Conservation (phyloP, 768 basidiomycete genomes). For the Lactarius psammicola region DNA sequence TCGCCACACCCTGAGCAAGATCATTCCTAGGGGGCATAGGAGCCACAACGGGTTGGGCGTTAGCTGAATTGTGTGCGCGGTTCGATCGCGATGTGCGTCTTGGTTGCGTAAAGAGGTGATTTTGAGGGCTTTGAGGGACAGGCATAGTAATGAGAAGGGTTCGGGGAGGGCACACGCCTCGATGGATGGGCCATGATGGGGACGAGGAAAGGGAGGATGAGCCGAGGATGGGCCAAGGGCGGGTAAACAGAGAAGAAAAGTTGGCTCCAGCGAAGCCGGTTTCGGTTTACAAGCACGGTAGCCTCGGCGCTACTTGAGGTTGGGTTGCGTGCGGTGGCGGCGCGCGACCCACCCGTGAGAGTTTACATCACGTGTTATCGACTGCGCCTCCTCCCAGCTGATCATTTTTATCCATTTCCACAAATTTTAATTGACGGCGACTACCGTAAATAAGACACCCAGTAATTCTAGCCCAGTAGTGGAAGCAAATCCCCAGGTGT, state of each 20-base stretch:
- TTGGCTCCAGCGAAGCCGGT: neutral
- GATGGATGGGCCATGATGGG: slow-evolving; percentile 27
- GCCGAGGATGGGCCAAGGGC: neutral
- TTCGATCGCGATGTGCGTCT: slow-evolving; percentile 26
- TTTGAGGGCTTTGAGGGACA: slow-evolving; percentile 59
- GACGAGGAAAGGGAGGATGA: neutral
- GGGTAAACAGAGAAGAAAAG: neutral
- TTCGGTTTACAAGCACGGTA: neutral
- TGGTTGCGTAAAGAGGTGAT: slow-evolving; percentile 21
- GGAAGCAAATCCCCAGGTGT: neutral
- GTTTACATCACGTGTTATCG: neutral
- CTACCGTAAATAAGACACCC: neutral
- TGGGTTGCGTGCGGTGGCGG: neutral
- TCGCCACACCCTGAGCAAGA: slow-evolving; percentile 76
- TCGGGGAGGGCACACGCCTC: slow-evolving; percentile 23
- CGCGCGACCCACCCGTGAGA: neutral
- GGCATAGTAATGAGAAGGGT: slow-evolving; percentile 57
- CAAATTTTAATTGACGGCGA: no score
- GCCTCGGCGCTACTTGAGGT: neutral
- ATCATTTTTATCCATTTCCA: neutral
- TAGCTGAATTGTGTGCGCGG: slow-evolving; percentile 28
- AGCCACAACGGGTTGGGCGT: slow-evolving; percentile 5
- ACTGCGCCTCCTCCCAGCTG: neutral
- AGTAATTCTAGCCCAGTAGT: neutral
- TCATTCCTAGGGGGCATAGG: slow-evolving; percentile 42